Evolutionary conservation across 1,139 yeast genomes (phyloP), one percentile per base, ranked within the genome.

Genomic region (Chernovozyma sophiae-reginae): DNA sequence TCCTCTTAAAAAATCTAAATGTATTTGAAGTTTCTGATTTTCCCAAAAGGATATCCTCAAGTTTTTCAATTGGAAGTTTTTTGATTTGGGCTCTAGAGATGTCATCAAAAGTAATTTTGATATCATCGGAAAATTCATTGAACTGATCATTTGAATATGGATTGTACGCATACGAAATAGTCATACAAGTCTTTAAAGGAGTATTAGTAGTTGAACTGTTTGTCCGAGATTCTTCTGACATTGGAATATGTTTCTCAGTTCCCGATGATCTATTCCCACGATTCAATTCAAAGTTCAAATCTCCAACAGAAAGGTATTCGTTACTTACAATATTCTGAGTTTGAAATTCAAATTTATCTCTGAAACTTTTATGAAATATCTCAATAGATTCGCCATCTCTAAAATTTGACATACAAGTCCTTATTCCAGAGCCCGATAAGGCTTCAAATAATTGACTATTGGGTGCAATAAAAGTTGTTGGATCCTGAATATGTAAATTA

Each of bases 401-500:
- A 11, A 45, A 26, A 4, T 44, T 32, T 38, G 35, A 40, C 37
- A 25, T 36, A 29, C 25, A 32, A 26, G 30, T 44, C 38, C 13
- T 41, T 35, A 3, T 46, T 3, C 35, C 26, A 11, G 18, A 7
- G 4, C 25, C 13, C 6, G 35, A 14, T 10, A 13, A 26, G 17
- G 29, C 7, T 15, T 23, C 31, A 16, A 33, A 28, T 12, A 33
- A 17, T 23, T 8, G 13, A 20, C 59, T 48, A 24, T 44, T 50
- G 0, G 74, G 74, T 2, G 58, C 25, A 2, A 67, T 30, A 32
- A 49, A 52, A 3, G 72, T 52, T 3, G 60, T 58, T 3, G 69
- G 36, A 44, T 72, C 77, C 2, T 75, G 74, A 13, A 72, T 48
- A 43, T 73, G 78, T n/a, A 73, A 41, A 38, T 66, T 65, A n/a